Conservation (phyloP, 202 grass and related monocot species). For the Dendrocalamus latiflorus region DNA sequence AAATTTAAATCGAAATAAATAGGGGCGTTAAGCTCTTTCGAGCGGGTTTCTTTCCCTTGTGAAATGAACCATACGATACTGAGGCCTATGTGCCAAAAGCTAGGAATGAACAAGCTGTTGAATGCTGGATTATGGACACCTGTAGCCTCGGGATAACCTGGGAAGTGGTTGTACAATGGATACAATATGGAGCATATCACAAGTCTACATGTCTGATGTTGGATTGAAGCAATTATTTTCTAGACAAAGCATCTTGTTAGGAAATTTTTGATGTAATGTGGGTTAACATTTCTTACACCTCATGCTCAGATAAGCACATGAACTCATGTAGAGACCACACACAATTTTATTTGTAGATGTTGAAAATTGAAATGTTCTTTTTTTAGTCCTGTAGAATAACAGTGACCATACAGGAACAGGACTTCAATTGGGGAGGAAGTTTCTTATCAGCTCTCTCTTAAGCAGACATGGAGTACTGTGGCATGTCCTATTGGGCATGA, state of each 20-base stretch:
- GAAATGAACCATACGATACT: no score
- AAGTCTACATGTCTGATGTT: background rate
- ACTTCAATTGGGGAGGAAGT: constrained; percentile 29
- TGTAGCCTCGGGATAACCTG: background rate
- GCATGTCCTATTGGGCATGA: constrained; percentile 24
- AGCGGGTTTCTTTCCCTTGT: no score
- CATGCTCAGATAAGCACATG: background rate
- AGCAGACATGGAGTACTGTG: background rate
- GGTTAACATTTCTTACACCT: background rate
- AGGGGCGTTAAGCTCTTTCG: no score
- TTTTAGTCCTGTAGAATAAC: background rate
- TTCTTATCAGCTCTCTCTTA: constrained; percentile 11
- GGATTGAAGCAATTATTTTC: background rate
- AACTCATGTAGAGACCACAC: background rate
- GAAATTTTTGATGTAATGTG: background rate
- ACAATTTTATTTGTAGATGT: background rate
- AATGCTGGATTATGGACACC: background rate
- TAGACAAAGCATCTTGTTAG: background rate
- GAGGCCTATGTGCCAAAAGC: background rate
- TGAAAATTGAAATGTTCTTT: constrained; percentile 7
- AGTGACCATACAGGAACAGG: background rate
- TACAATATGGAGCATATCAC: background rate
- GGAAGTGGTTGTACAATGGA: background rate
- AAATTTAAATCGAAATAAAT: no score
- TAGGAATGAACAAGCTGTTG: background rate